These are phyloP conservation scores for Wickerhamiella slavikovae DNA, from an alignment of 805 yeast genomes.

Conservation along the genomic window DNA sequence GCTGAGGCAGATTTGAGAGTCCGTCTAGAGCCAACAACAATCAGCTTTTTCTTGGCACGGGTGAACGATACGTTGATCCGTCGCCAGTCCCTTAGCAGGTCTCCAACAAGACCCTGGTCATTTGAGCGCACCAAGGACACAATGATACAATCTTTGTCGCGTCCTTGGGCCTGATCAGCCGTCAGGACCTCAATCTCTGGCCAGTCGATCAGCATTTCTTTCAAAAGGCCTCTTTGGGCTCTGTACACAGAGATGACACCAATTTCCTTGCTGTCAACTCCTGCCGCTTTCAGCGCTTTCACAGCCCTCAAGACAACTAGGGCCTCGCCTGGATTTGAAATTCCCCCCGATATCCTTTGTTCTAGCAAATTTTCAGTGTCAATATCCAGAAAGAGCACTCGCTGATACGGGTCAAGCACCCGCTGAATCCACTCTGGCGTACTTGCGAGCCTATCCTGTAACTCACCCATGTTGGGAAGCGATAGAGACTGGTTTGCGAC, in stretches of 20 bases:
- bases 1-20: constrained; percentile 35
- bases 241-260: constrained; percentile 85
- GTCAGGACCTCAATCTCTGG: constrained; percentile 57
- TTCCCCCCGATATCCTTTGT: constrained; percentile 35
- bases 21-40: constrained; percentile 58
- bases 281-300: constrained; percentile 13
- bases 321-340: constrained; percentile 59
- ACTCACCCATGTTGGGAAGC: constrained; percentile 23
- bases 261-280: constrained; percentile 36
- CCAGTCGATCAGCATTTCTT: constrained; percentile 15
- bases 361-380: constrained; percentile 28
- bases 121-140: constrained; percentile 81
- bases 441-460: neutral
- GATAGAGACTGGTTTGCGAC: constrained; percentile 40
- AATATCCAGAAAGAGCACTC: constrained; percentile 64
- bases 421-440: constrained; percentile 2
- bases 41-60: constrained; percentile 64
- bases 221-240: constrained; percentile 45
- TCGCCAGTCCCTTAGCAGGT: constrained; percentile 69
- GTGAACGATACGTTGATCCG: constrained; percentile 90
- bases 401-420: constrained; percentile 30
- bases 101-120: constrained; percentile 43
- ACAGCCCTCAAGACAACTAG: constrained; percentile 41
- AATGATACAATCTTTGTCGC: constrained; percentile 81
- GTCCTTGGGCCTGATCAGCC: constrained; percentile 90